These are phyloP conservation scores for Diplodia mutila DNA, from an alignment of 2,329 filamentous ascomycete species.

Conservation along the genomic window DNA sequence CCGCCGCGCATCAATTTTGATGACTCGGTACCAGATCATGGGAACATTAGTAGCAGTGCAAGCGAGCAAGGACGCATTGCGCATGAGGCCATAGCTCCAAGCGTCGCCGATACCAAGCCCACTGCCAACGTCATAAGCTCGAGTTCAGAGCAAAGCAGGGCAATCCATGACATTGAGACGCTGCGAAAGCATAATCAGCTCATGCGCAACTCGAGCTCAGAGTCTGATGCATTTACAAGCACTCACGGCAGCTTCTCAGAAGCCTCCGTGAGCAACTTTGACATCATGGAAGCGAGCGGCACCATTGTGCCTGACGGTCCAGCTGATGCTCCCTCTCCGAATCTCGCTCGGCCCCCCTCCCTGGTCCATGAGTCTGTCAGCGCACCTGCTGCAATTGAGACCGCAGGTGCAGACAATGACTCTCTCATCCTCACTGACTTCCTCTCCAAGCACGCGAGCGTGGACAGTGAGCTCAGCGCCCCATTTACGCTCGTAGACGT, in stretches of 20 bases:
- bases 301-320: constrained; percentile 44
- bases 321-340: constrained; percentile 18
- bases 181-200: constrained; percentile 46
- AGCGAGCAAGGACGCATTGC: constrained; percentile 21
- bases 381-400: constrained; percentile 31
- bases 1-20: constrained; percentile 24
- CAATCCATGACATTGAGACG: constrained; percentile 43
- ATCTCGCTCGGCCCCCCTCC: not conserved
- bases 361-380: constrained; percentile 5
- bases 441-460: constrained; percentile 35
- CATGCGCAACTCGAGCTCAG: constrained; percentile 45
- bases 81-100: constrained; percentile 20
- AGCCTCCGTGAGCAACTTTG: constrained; percentile 35
- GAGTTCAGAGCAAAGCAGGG: constrained; percentile 30
- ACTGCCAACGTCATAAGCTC: constrained; percentile 16
- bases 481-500: constrained; percentile 49
- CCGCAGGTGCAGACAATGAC: constrained; percentile 30
- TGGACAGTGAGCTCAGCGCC: constrained; percentile 39
- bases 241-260: constrained; percentile 37
- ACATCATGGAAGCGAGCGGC: constrained; percentile 47
- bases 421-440: constrained; percentile 44
- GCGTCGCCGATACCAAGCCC: constrained; percentile 8
- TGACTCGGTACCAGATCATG: constrained; percentile 22
- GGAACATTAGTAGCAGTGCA: constrained; percentile 20
- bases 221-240: constrained; percentile 43